These are phyloP conservation scores for Aciculoconidium aculeatum DNA, from an alignment of 805 yeast species.

Conservation along the genomic window DNA sequence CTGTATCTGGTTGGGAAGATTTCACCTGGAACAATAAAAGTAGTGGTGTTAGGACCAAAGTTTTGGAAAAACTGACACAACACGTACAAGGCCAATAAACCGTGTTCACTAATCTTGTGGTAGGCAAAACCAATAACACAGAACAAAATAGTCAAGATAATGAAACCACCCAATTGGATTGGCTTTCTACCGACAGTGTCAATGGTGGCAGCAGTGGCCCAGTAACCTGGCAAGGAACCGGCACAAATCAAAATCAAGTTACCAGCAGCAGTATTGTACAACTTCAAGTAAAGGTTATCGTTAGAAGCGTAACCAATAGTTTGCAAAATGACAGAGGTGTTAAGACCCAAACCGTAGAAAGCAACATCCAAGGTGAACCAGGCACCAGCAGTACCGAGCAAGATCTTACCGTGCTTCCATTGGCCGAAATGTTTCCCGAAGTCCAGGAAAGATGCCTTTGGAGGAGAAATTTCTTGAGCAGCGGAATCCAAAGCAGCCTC, in stretches of 20 bases:
- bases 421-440: slow-evolving; percentile 68
- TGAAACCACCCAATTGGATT: slow-evolving; percentile 72
- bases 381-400: slow-evolving; percentile 84
- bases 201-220: slow-evolving; percentile 75
- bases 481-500: slow-evolving; percentile 36
- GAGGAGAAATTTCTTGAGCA: slow-evolving; percentile 45
- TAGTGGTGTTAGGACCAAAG: slow-evolving; percentile 91
- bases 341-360: slow-evolving; percentile 81
- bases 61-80: slow-evolving; percentile 83
- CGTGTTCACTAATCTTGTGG: slow-evolving; percentile 59
- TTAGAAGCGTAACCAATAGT: slow-evolving; percentile 81
- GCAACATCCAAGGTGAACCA: slow-evolving; percentile 93
- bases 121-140: slow-evolving; percentile 82
- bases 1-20: slow-evolving; percentile 91
- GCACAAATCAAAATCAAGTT: slow-evolving; percentile 90
- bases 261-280: slow-evolving; percentile 83
- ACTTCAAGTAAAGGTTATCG: slow-evolving; percentile 58
- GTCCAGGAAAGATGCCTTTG: slow-evolving; percentile 77
- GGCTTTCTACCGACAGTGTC: slow-evolving; percentile 84
- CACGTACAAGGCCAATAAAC: slow-evolving; percentile 71
- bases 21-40: slow-evolving; percentile 89
- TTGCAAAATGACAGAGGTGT: slow-evolving; percentile 71
- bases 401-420: slow-evolving; percentile 83
- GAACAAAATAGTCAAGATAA: slow-evolving; percentile 63
- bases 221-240: slow-evolving; percentile 92